These are phyloP conservation scores for Talaromyces verruculosus DNA, from an alignment of 2,329 filamentous ascomycete species.

Conservation along the genomic window DNA sequence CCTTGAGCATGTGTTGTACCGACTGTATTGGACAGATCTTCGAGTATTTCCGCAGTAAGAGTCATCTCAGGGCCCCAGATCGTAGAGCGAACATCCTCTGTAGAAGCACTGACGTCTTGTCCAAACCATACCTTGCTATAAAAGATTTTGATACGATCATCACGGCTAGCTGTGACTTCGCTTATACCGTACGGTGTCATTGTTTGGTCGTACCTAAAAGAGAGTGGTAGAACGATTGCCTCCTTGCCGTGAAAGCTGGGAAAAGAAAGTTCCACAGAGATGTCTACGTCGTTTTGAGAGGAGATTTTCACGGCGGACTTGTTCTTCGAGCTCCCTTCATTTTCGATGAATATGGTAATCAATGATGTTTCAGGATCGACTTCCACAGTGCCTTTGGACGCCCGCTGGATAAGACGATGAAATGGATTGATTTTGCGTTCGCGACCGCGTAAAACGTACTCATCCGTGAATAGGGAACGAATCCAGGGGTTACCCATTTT, in stretches of 20 bases:
- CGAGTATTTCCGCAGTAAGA: slow-evolving; percentile 1
- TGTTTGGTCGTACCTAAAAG: background rate
- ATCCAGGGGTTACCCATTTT: slow-evolving; percentile 11
- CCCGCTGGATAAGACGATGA: background rate
- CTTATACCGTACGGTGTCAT: background rate
- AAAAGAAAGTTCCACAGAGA: background rate
- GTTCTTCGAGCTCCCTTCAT: background rate
- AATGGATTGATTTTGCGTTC: slow-evolving; percentile 10
- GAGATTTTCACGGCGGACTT: background rate
- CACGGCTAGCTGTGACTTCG: slow-evolving; percentile 76
- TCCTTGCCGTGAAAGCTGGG: background rate
- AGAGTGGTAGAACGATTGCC: background rate
- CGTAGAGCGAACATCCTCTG: background rate
- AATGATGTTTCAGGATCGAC: slow-evolving; percentile 1
- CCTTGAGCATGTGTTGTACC: background rate
- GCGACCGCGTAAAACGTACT: background rate
- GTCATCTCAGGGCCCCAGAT: slow-evolving; percentile 3
- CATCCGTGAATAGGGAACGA: background rate
- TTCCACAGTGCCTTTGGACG: background rate
- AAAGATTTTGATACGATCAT: slow-evolving; percentile 98
- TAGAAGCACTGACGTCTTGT: background rate
- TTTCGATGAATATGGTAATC: background rate
- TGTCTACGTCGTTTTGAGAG: background rate
- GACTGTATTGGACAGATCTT: background rate
- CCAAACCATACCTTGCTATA: slow-evolving; percentile 99